These are phyloP conservation scores for Pyrenophora seminiperda DNA, from an alignment of 2,329 filamentous ascomycete species.

Conservation along the genomic window DNA sequence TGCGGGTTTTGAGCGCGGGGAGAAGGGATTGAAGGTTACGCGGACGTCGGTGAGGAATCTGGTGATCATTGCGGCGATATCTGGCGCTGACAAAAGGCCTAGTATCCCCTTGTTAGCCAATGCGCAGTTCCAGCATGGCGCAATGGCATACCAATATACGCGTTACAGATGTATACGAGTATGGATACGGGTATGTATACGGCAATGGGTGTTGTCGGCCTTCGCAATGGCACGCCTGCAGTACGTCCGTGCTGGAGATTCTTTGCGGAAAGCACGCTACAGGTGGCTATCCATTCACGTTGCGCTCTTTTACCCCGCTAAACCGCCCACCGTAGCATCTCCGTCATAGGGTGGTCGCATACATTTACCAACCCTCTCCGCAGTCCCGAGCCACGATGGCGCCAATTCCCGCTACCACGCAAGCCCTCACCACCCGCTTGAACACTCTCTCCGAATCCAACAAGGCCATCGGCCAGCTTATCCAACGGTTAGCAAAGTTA, in stretches of 20 bases:
- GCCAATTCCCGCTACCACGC: slow-evolving; percentile 41
- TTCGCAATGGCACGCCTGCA: slow-evolving; percentile 9
- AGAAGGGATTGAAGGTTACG: slow-evolving; percentile 93
- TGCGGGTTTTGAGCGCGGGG: slow-evolving; percentile 75
- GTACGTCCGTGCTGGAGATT: slow-evolving; percentile 31
- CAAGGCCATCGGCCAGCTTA: slow-evolving; percentile 59
- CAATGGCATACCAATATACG: not conserved
- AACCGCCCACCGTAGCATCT: slow-evolving; percentile 32
- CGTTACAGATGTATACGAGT: not conserved
- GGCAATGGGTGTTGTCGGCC: slow-evolving; percentile 6
- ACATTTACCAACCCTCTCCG: slow-evolving; percentile 35
- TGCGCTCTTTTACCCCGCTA: slow-evolving; percentile 14
- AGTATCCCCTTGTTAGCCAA: not conserved
- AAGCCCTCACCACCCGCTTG: slow-evolving; percentile 55
- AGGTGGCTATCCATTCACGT: slow-evolving; percentile 23
- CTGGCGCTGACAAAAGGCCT: not conserved
- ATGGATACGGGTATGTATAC: not conserved
- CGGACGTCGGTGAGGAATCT: slow-evolving; percentile 84
- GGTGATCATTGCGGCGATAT: slow-evolving; percentile 70
- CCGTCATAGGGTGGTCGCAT: slow-evolving; percentile 39
- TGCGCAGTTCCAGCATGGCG: not conserved
- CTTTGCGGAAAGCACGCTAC: slow-evolving; percentile 16
- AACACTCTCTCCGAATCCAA: slow-evolving; percentile 60
- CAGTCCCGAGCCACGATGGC: slow-evolving; percentile 38
- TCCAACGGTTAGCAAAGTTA: slow-evolving; percentile 63